A percentile compares a stretch with the other conserved stretches of the same genome.
Evolutionary conservation across 2,329 filamentous ascomycete genomes (phyloP).

Genomic region (Neospermospora avenae): DNA sequence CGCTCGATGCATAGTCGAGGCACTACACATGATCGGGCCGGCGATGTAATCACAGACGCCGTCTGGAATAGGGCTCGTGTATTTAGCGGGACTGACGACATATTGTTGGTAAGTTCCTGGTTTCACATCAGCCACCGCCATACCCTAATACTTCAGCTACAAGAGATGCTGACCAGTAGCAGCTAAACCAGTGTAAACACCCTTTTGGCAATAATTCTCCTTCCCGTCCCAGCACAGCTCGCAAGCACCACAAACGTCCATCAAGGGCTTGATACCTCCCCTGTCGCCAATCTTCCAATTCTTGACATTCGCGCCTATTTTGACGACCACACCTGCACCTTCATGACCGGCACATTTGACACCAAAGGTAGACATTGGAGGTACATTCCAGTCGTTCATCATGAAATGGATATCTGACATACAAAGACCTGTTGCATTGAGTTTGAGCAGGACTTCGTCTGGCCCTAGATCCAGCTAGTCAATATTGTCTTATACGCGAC

Average conservation of each 20-base stretch:
- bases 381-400: slow-evolving; percentile 48
- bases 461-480: slow-evolving; percentile 9
- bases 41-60: slow-evolving; percentile 53
- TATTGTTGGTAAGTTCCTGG: slow-evolving; percentile 57
- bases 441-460: slow-evolving; percentile 52
- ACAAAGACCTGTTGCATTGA: slow-evolving; percentile 58
- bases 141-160: neutral
- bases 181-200: slow-evolving; percentile 44
- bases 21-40: slow-evolving; percentile 58
- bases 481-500: no score
- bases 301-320: slow-evolving; percentile 50
- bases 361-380: slow-evolving; percentile 44
- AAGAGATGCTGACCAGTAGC: slow-evolving; percentile 30
- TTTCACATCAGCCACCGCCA: neutral
- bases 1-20: slow-evolving; percentile 55
- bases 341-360: slow-evolving; percentile 51
- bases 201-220: slow-evolving; percentile 50
- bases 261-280: slow-evolving; percentile 49
- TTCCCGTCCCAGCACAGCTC: slow-evolving; percentile 48
- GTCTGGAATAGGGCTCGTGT: slow-evolving; percentile 48
- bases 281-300: slow-evolving; percentile 51
- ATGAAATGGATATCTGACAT: slow-evolving; percentile 56
- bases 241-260: slow-evolving; percentile 50
- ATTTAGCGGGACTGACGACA: slow-evolving; percentile 48
- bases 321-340: slow-evolving; percentile 56